These are phyloP conservation scores for Diaporthe longicolla DNA, from an alignment of 2,329 filamentous ascomycete species.

Conservation along the genomic window DNA sequence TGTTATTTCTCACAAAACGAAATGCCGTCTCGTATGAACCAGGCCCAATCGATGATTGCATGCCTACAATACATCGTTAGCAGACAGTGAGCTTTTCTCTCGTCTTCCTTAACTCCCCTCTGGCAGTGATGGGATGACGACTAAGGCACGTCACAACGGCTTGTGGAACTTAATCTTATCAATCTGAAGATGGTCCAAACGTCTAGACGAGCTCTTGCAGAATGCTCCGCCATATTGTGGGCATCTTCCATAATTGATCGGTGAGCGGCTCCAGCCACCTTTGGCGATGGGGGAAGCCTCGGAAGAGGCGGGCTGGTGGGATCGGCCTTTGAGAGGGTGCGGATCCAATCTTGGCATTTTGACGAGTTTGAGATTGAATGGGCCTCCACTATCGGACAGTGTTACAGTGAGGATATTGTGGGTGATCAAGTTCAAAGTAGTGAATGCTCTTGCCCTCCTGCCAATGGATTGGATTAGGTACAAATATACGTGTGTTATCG, in stretches of 20 bases:
- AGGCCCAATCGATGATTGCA: not conserved
- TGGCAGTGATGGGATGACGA: too few relatives aligned
- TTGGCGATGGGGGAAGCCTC: not conserved
- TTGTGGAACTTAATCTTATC: not conserved
- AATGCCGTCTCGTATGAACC: not conserved
- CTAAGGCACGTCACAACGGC: too few relatives aligned
- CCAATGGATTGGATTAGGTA: too few relatives aligned
- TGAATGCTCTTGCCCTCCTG: too few relatives aligned
- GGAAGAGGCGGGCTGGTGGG: not conserved
- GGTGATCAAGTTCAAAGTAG: not conserved
- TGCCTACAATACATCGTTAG: not conserved
- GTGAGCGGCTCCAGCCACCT: constrained; percentile 15
- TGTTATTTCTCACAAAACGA: too few relatives aligned
- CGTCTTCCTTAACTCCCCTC: too few relatives aligned
- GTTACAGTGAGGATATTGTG: not conserved
- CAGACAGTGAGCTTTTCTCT: too few relatives aligned
- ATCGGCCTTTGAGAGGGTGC: not conserved
- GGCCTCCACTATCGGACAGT: not conserved
- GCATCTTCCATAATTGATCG: not conserved
- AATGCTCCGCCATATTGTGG: not conserved
- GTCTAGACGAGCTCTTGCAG: not conserved
- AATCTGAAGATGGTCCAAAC: not conserved
- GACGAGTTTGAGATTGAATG: not conserved
- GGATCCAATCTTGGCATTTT: constrained; percentile 5
- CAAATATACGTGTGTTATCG: not conserved